Evolutionary conservation across 1,284 basidiomycete genomes (phyloP), one percentile per base, ranked within the genome.

Genomic region (Cryptococcus neoformans): DNA sequence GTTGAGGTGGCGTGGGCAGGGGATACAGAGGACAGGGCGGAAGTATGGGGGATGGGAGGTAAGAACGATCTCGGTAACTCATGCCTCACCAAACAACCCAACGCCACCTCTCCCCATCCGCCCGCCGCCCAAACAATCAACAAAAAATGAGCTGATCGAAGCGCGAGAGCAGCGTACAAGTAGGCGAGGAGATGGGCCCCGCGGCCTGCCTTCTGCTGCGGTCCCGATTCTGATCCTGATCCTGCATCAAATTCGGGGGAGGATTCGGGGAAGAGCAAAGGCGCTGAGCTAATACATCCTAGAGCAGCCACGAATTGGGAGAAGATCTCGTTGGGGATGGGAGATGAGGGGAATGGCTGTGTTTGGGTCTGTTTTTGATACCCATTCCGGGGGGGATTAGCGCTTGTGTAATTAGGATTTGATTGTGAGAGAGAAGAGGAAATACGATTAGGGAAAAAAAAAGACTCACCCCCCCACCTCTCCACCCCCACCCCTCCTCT

Each of bases 121-220:
- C 90, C 90, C 1, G 87, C 83, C 37, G 87, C 86, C 89, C 90
- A 94, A 14, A 90, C 81, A 35, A 87, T 80, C 64, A 90, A 87
- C 7, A 69, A 56, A 44, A 76, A 73, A 42, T 75, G 70, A 40
- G 70, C 67, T 46, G 75, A 72, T 3, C 73, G 70, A 16, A 78
- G 64, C 1, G 74, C 70, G 36, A 73, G 63, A 2, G 64, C 53
- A 0, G 69, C 67, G 59, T 78, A 74, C 4, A 79, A 67, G 42
- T 67, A 68, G 0, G 78, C 72, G 3, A 79, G 64, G 0, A 77
- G 66, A 14, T 70, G 70, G 59, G 76, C 74, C 5, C 76, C 74
- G 0, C 71, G 71, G 4, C 74, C 72, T 7, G 66, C 44, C 36
- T 49, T 56, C 17, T 57, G 54, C 37, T 57, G 65, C 48, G 54